Evolutionary conservation across 306 rosid genomes (phyloP), one percentile per base, ranked within the genome.

Genomic region (Comarum palustre): DNA sequence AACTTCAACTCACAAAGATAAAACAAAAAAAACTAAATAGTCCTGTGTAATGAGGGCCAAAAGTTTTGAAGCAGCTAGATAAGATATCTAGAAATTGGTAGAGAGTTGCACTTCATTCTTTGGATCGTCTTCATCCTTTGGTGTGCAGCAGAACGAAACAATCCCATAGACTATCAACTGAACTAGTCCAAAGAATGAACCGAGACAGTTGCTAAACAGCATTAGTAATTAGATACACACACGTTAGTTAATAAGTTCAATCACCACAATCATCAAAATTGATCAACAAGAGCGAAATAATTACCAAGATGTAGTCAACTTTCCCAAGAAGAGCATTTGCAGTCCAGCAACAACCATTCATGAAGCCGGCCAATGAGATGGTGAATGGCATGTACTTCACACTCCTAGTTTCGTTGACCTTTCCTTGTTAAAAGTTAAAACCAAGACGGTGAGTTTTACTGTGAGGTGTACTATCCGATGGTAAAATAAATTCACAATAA

Each of bases 381-480:
- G 75, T 75, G 50, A 89, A 87, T 9, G 98, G 94, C 97, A 90
- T 93, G 77, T 78, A 90, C 19, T 85, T 75, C 45, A 89, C 96
- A 8, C 97, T 90, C 82, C 85, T 90, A 0, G 89, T 89, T 58
- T 20, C 75, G 61, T 87, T 84, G 1, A 90, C 98, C 58, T 86
- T 81, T 24, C 13, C 55, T 93, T 92, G 86, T 50, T 50, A 1
- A 50, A 19, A 50, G 8, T n/a, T 2, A 50, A 16, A 50, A 50
- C 24, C 7, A 8, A 50, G 55, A n/a, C 9, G 2, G 7, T 48
- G 14, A 48, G 54, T 48, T 48, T 16, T 1, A 10, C 10, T 41
- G 45, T 9, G 45, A 41, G 45, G 13, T 41, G 10, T 36, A 36
- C 36, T 36, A 9, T 2, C 10, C 11, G 2, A 50, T 50, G 19